Evolutionary conservation across 2,329 filamentous ascomycete species (phyloP), one percentile per base, ranked within the genome.

Genomic region (Aureobasidium subglaciale): DNA sequence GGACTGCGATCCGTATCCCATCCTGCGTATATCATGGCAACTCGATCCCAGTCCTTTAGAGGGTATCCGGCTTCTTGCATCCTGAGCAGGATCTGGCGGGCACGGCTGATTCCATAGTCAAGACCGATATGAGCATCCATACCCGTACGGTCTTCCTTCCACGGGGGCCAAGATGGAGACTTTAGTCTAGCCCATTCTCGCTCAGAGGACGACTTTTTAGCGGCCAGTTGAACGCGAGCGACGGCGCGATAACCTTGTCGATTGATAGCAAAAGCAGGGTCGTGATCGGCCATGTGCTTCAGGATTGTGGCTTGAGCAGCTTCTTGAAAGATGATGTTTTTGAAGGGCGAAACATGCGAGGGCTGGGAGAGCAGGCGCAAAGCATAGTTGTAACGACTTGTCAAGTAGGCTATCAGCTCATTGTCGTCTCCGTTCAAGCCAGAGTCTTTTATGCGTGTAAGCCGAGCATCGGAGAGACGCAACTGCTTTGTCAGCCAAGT

Each of bases 1-100:
- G 83, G 83, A 59, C 80, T 85, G 11, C 71, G 66, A 65, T 86
- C 83, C 1, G 76, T 77, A 61, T 86, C 82, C 82, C 82, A 85
- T 2, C 83, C 83, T 30, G 80, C 74, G 59, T 80, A 74, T 6
- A 85, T 72, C 41, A 70, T 64, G 8, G 77, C 77, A n/a, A 77
- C 67, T 13, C 74, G 65, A 63, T 84, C 82, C 79, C 78, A 83
- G 6, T 61, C 62, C 6, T 67, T 63, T 42, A 68, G 68, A 8
- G 68, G 65, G 66, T 85, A 85, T 0, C 83, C 83, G 11, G 81
- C 81, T 63, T 83, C 78, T 55, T 70, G 73, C 78, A 84, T 83
- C 55, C 77, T 76, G 35, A 69, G 67, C 42, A 85, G 65, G 5
- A 81, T 76, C 34, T 76, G 72, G 56, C 75, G 75, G n/a, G 81